Evolutionary conservation across 495 filamentous ascomycete species (phyloP), one percentile per base, ranked within the genome.

Genomic region (Extremus antarcticus): DNA sequence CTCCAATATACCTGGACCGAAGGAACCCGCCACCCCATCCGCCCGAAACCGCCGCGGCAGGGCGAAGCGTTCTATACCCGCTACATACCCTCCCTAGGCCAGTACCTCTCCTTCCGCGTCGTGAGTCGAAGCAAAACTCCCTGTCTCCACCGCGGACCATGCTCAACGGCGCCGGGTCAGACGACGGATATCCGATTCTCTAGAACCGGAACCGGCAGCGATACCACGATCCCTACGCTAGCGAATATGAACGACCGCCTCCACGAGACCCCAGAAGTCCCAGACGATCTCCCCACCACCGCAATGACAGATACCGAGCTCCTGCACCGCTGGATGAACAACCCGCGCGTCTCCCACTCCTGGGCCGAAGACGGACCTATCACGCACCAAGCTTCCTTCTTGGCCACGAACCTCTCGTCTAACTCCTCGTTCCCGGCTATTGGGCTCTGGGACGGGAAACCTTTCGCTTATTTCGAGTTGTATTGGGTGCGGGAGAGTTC

Each of bases 401-500:
- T 98, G 4, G 66, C 75, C 1, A 68, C 70, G 16, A 83, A 78
- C 16, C 68, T 97, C 40, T 76, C 74, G 11, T 78, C 73, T 25
- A 74, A 73, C 10, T 85, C 96, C 68, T 88, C 80, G 48, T 95
- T 95, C 71, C 94, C 92, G 0, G 87, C 83, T 1, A 91, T 98
- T 59, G 92, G 88, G 25, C 82, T 86, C 72, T 98, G 90, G 90
- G 88, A 94, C 58, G 90, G 88, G 2, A 85, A 90, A 55, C 92
- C 92, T 0, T 98, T 97, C 69, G 92, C 92, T 0, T 98, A 94
- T 62, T 95, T 98, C 64, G 94, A 98, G 73, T 78, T 98, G 39
- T 98, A 98, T 71, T 98, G 94, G 94, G 90, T 92, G 1, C 95
- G 95, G 61, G 92, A 98, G 66, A 94, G 97, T 64, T 69, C 70